Base-by-base conservation (phyloP, 441 rosid species). In the Lepidium campestre region DNA sequence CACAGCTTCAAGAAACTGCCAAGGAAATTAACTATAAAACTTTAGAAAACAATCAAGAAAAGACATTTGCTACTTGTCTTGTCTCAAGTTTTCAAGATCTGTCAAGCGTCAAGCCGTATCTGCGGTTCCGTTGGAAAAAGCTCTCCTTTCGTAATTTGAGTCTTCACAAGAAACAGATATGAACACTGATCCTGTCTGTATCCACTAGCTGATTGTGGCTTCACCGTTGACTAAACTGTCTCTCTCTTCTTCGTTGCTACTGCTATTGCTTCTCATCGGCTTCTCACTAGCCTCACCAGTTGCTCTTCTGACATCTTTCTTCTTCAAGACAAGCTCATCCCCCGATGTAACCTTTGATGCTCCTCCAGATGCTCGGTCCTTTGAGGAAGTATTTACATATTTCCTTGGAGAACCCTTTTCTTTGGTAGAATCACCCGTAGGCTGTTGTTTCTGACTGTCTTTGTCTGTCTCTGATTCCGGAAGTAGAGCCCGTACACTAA, bases 401-500 rank as follows among this genome's bases (percentile, higher is more conserved):
- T 67, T 83, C 70, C 77, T 80, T 2, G 82, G 59, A 5, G 66
- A 61, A 57, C 65, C 71, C 77, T 72, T 74, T 34, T 75, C 87
- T 52, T 77, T 71, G 56, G 76, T 63, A 47, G 77, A 60, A 29
- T 82, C 80, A 63, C 78, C 13, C 6, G 65, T 67, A 15, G 68
- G 66, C 40, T 66, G 68, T 64, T 70, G 80, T 67, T 82, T 75
- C 72, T 75, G 75, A 50, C 79, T 65, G 44, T 77, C 49, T 59
- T 86, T 74, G 61, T 77, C 88, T 12, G 57, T 53, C 56, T 84
- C 78, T 45, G 82, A 46, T 42, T 87, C 95, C 49, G 97, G 95
- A 75, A 89, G 93, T 69, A 95, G 82, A 22, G 97, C 96, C 50
- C 79, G 74, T 41, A 88, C 96, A 75, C 99, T 95, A 45, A 92